phyloP scores from a whole-genome alignment of 768 basidiomycete species.

The Royoungia palumana region DNA sequence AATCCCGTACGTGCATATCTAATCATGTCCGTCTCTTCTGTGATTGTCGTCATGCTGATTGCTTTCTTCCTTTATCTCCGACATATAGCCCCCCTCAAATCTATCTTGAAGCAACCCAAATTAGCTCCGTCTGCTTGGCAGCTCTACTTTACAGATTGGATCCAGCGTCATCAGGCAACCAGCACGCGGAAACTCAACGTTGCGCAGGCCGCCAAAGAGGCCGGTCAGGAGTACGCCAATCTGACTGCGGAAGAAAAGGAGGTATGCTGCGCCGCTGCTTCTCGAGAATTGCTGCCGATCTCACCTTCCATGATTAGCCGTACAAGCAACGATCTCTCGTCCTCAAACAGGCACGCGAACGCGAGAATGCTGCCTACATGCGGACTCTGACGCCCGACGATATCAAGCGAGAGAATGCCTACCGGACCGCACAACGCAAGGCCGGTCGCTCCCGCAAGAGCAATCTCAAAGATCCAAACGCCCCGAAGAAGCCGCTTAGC shows the following conservation, averaged over 20 bases:
- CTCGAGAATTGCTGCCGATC: slow-evolving; percentile 21
- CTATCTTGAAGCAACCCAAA: slow-evolving; percentile 81
- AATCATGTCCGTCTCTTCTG: slow-evolving; percentile 28
- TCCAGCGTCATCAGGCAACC: slow-evolving; percentile 78
- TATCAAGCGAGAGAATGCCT: slow-evolving; percentile 90
- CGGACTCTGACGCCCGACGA: slow-evolving; percentile 87
- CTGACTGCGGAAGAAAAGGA: slow-evolving; percentile 80
- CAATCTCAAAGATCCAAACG: slow-evolving; percentile 96
- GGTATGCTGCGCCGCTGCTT: slow-evolving; percentile 42
- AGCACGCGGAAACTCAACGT: slow-evolving; percentile 88
- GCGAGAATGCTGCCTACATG: slow-evolving; percentile 82
- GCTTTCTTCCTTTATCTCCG: slow-evolving; percentile 23
- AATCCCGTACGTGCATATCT: slow-evolving; percentile 44
- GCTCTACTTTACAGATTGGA: slow-evolving; percentile 94
- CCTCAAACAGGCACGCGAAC: slow-evolving; percentile 82
- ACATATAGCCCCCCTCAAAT: slow-evolving; percentile 61
- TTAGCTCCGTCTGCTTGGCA: slow-evolving; percentile 95
- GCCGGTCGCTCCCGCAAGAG: slow-evolving; percentile 89
- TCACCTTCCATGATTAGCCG: slow-evolving; percentile 47
- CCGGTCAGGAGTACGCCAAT: slow-evolving; percentile 83
- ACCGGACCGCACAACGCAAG: slow-evolving; percentile 88
- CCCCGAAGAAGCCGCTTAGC: slow-evolving; percentile 91
- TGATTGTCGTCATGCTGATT: slow-evolving; percentile 30
- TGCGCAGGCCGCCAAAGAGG: slow-evolving; percentile 92
- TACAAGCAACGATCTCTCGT: slow-evolving; percentile 82